Evolutionary conservation across 352 stramenopile genomes (phyloP).

Genomic region (Pythium rhizo-oryzae): DNA sequence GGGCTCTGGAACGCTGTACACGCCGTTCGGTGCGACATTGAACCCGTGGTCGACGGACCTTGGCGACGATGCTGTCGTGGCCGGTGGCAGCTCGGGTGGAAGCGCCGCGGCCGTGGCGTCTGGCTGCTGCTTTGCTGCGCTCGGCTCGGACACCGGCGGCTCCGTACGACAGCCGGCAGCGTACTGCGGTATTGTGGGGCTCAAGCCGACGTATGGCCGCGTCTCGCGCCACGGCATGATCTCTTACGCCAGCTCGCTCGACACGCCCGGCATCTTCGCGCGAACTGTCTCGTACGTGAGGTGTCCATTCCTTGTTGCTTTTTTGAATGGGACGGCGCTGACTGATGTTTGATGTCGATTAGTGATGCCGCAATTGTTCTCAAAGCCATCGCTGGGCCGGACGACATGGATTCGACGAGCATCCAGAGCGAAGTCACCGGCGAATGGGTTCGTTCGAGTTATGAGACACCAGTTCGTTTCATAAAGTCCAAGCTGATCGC

Average conservation of each 20-base stretch:
- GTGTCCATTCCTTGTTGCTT: not conserved
- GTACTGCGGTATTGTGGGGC: slow-evolving; percentile 95
- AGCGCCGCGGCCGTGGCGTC: slow-evolving; percentile 93
- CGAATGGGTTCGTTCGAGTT: slow-evolving; percentile 55
- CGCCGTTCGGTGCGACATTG: slow-evolving; percentile 80
- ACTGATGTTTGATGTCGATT: not conserved
- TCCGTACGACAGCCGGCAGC: slow-evolving; percentile 96
- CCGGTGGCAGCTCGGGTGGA: slow-evolving; percentile 95
- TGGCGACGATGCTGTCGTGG: slow-evolving; percentile 58
- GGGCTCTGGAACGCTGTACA: slow-evolving; percentile 96
- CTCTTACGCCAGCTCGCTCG: slow-evolving; percentile 95
- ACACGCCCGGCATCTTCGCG: slow-evolving; percentile 95
- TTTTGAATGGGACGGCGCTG: not conserved
- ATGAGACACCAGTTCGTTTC: not conserved
- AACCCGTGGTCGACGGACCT: slow-evolving; percentile 87
- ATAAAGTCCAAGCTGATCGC: not conserved
- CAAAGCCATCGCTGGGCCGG: slow-evolving; percentile 75
- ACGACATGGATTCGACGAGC: slow-evolving; percentile 85
- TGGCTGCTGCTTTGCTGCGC: slow-evolving; percentile 90
- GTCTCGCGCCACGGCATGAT: slow-evolving; percentile 97
- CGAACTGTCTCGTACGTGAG: slow-evolving; percentile 69
- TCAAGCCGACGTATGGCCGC: slow-evolving; percentile 98
- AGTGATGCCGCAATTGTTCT: slow-evolving; percentile 84
- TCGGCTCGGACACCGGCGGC: slow-evolving; percentile 98
- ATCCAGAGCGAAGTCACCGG: slow-evolving; percentile 46